Evolutionary conservation across 1,139 yeast species (phyloP).

Genomic region (Magnusiomyces tetraspermus): DNA sequence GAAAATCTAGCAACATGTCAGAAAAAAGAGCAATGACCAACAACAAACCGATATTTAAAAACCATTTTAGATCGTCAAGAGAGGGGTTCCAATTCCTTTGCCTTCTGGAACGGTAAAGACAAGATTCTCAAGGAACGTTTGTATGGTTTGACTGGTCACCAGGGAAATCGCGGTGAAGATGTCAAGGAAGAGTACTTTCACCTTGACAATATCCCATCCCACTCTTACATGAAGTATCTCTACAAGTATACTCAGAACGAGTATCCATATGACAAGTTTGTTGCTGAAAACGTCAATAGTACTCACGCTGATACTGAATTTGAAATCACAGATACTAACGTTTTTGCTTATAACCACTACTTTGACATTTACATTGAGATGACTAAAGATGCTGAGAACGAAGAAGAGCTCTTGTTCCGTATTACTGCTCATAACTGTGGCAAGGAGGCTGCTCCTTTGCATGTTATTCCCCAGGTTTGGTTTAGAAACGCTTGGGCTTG

Average conservation of each 20-base stretch:
- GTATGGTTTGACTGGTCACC: constrained; percentile 85
- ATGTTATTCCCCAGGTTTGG: constrained; percentile 74
- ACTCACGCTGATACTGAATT: constrained; percentile 57
- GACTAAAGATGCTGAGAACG: constrained; percentile 80
- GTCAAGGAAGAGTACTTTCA: constrained; percentile 75
- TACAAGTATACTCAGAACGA: constrained; percentile 85
- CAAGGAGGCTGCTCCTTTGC: constrained; percentile 75
- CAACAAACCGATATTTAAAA: no score
- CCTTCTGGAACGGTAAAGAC: constrained; percentile 89
- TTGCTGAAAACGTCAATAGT: constrained; percentile 59
- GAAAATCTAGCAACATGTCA: no score
- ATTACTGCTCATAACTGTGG: constrained; percentile 87
- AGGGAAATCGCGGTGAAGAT: constrained; percentile 95
- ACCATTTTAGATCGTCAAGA: constrained; percentile 77
- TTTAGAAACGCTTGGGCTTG: constrained; percentile 93
- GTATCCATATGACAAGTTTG: constrained; percentile 74
- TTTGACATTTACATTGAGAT: constrained; percentile 86
- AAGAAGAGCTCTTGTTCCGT: constrained; percentile 72
- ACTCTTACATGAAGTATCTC: constrained; percentile 83
- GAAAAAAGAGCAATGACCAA: no score
- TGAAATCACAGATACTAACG: constrained; percentile 67
- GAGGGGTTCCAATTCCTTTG: constrained; percentile 64
- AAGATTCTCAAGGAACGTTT: constrained; percentile 76
- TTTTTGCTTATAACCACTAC: constrained; percentile 70
- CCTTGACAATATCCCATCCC: constrained; percentile 87